phyloP scores from a whole-genome alignment of 2,329 filamentous ascomycete species.

The Scedosporium minutisporum region DNA sequence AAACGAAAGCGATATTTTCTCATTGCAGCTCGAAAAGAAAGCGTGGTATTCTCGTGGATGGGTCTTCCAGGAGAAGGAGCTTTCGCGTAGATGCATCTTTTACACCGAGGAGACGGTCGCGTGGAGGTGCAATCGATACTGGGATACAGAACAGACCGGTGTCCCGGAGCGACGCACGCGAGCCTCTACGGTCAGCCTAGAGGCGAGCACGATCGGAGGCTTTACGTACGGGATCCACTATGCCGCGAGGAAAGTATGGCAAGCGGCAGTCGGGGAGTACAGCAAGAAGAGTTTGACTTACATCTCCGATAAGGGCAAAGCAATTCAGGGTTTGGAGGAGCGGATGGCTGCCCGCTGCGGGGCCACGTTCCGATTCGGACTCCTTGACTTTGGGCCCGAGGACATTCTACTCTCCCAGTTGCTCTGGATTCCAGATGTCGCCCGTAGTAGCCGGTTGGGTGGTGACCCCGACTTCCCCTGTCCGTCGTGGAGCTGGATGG shows the following conservation, averaged over 20 bases:
- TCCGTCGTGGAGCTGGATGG: conserved; percentile 3
- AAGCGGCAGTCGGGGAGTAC: neutral
- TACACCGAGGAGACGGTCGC: neutral
- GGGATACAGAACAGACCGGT: neutral
- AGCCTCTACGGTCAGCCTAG: neutral
- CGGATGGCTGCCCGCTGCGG: neutral
- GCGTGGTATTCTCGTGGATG: conserved; percentile 24
- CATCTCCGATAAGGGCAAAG: neutral
- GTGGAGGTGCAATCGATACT: conserved; percentile 1
- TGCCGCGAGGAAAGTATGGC: neutral
- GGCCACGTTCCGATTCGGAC: conserved; percentile 1
- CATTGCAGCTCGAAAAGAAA: neutral
- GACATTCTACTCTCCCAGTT: neutral
- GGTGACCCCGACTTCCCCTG: neutral
- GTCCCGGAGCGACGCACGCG: neutral
- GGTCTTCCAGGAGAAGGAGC: conserved; percentile 27
- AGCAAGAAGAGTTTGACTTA: neutral
- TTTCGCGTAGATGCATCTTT: conserved; percentile 22
- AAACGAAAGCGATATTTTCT: neutral
- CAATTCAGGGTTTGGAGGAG: neutral
- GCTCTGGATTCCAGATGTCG: neutral
- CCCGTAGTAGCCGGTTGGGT: neutral
- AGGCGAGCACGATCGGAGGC: neutral
- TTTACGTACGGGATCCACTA: neutral
- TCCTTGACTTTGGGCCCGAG: neutral